Evolutionary conservation across 2,329 filamentous ascomycete species (phyloP), one percentile per base, ranked within the genome.

Genomic region (Arthrobotrys pseudoclavata): DNA sequence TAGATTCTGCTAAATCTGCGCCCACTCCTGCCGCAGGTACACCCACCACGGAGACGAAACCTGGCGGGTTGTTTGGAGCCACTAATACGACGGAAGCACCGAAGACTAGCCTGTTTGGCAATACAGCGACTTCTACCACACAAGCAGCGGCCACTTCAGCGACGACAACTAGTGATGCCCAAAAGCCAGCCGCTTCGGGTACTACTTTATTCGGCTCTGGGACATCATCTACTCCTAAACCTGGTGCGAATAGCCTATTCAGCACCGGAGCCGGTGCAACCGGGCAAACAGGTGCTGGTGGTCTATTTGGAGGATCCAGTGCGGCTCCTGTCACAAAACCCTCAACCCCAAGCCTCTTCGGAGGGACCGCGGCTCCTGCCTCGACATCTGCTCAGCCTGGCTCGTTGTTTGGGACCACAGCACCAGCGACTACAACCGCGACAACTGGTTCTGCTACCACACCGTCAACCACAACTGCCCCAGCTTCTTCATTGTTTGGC

Each of bases 21-120:
- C 37, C 80, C 26, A 79, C 61, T 2, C 75, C 82, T 29, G 4
- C 47, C 24, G 22, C 47, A 50, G 10, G 60, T 53, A 76, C 78
- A 1, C 26, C 79, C 1, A 45, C 80, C 13, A 76, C 81, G 22
- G 47, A 81, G n/a, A 55, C 80, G 7, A 69, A 82, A 42, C 42
- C 80, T n/a, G 76, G 64, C 37, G 81, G 82, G 34, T 66, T 84
- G 50, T 84, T 84, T 52, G 68, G 81, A 50, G 69, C 80, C 26
- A 53, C 81, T 4, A 72, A 70, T 40, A 69, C 81, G 6, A 69
- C 82, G 40, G 53, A 80, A 22, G 61, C 79, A 83, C 40, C 62
- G 3, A 64, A 70, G 13, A 6, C 74, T 9, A 47, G 18, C 29
- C 26, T 79, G 12, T 79, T 79, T 42, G 67, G 79, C 31, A 18